These are phyloP conservation scores for Mucor mucedo DNA, from an alignment of 371 early-diverging fungal species.

Conservation along the genomic window DNA sequence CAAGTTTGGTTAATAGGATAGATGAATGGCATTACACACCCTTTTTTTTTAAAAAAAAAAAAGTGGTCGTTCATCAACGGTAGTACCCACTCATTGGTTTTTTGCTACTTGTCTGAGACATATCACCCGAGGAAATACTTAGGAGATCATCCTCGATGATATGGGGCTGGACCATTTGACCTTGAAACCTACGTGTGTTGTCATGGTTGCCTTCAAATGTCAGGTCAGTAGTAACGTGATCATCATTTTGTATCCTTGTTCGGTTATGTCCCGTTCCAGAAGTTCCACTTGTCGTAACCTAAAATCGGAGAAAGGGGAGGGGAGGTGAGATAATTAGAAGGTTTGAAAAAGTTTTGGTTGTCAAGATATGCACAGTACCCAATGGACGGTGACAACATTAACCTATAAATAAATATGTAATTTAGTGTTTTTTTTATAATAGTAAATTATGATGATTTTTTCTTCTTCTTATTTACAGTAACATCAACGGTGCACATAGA, in stretches of 20 bases:
- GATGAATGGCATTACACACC: background rate
- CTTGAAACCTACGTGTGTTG: conserved; percentile 24
- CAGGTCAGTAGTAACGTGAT: conserved; percentile 28
- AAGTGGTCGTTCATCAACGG: background rate
- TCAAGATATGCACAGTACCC: conserved; percentile 40
- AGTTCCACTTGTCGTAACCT: conserved; percentile 27
- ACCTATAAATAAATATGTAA: conserved; percentile 31
- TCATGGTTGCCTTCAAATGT: conserved; percentile 30
- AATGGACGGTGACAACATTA: conserved; percentile 63
- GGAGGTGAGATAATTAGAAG: conserved; percentile 19
- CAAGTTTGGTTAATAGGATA: no score
- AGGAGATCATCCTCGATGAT: conserved; percentile 22
- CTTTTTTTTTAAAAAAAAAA: background rate
- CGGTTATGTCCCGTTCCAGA: conserved; percentile 20
- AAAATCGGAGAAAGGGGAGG: conserved; percentile 11
- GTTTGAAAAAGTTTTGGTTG: background rate
- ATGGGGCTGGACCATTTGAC: conserved; percentile 14
- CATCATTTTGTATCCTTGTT: conserved; percentile 23
- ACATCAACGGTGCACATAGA: conserved; percentile 62
- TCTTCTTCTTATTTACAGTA: conserved; percentile 35
- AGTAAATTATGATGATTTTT: no score
- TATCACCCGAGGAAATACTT: conserved; percentile 20
- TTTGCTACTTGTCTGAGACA: conserved; percentile 22
- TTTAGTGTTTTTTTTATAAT: background rate
- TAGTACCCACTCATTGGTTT: conserved; percentile 21